Evolutionary conservation across 805 yeast species (phyloP), one percentile per base, ranked within the genome.

Genomic region (Saccharomycopsis schoenii): DNA sequence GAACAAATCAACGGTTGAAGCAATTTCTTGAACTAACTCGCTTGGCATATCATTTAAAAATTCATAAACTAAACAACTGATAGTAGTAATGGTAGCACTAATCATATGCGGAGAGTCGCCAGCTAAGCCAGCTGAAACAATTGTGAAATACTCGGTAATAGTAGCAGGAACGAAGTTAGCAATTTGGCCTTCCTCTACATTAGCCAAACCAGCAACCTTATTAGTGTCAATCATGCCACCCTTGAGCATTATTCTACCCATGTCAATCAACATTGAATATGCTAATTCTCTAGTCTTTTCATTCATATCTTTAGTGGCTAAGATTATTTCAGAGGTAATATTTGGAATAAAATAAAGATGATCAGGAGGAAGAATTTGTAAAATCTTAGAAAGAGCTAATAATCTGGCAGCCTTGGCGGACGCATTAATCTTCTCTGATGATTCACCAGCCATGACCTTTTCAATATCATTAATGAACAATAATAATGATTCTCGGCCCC

Each of bases 101-200:
- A 94, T 88, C 97, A 93, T 93, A 75, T 93, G 96, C 41, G 96
- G 93, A 37, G 94, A 82, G 66, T 88, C 85, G 61, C 97, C 97
- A 42, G 94, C 97, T 66, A 96, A 78, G 76, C 99, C 99, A 36
- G 97, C 99, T 72, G 93, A 83, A 37, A 93, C 86, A 86, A 94
- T 89, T 37, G 96, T 90, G 76, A 93, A 89, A 70, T 79, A 92
- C 73, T 92, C 97, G 55, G 84, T 80, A 60, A 92, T 77, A 19
- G 83, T 78, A 9, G 96, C 94, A 58, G 78, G 77, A 10, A 85
- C 76, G 21, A 47, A 47, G 34, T 74, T 76, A 62, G 81, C 81
- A n/a, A 88, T 86, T 36, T 84, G 80, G 6, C 76, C 80, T 6
- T 77, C 73, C 56, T 82, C 91, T n/a, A 12, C 34, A 47, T 12